Percentiles rank a stretch among this genome's conserved stretches.
These are phyloP conservation scores for Globisporangium nodosum DNA, from an alignment of 352 stramenopile genomes.

Conservation along the genomic window DNA sequence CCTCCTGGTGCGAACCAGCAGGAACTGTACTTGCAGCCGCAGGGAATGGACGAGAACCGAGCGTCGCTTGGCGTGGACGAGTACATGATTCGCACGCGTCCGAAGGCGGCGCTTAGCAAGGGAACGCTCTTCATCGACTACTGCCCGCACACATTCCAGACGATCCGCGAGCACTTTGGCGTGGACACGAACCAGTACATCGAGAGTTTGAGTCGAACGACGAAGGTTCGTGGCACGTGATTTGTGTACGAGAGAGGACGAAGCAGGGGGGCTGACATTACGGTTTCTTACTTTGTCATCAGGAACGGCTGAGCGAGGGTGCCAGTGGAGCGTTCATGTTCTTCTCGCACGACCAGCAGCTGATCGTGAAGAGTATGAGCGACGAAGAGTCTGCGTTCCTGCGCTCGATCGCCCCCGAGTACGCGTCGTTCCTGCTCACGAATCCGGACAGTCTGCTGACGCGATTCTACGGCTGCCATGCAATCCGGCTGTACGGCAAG, in stretches of 20 bases:
- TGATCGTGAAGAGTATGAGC: constrained; percentile 90
- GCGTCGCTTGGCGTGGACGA: constrained; percentile 75
- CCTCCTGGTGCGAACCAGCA: constrained; percentile 64
- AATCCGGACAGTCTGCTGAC: constrained; percentile 80
- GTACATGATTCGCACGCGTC: constrained; percentile 78
- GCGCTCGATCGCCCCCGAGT: constrained; percentile 73
- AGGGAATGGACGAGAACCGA: constrained; percentile 72
- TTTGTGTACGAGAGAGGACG: background rate
- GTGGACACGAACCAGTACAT: constrained; percentile 83
- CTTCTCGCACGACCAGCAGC: constrained; percentile 83
- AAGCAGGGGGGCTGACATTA: background rate
- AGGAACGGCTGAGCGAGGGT: constrained; percentile 79
- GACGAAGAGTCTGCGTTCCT: constrained; percentile 80
- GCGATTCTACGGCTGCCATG: constrained; percentile 82
- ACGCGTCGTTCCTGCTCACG: constrained; percentile 74
- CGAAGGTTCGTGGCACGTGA: constrained; percentile 27
- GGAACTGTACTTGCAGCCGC: constrained; percentile 74
- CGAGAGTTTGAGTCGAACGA: constrained; percentile 75
- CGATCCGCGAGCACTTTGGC: constrained; percentile 80
- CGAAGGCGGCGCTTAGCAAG: constrained; percentile 66
- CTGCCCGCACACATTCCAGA: constrained; percentile 81
- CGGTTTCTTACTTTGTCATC: background rate
- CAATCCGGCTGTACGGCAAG: constrained; percentile 82
- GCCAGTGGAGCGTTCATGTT: constrained; percentile 88
- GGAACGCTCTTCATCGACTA: constrained; percentile 86